These are phyloP conservation scores for Zygoascus sp. DNA, from an alignment of 1,139 yeast species.

Conservation along the genomic window DNA sequence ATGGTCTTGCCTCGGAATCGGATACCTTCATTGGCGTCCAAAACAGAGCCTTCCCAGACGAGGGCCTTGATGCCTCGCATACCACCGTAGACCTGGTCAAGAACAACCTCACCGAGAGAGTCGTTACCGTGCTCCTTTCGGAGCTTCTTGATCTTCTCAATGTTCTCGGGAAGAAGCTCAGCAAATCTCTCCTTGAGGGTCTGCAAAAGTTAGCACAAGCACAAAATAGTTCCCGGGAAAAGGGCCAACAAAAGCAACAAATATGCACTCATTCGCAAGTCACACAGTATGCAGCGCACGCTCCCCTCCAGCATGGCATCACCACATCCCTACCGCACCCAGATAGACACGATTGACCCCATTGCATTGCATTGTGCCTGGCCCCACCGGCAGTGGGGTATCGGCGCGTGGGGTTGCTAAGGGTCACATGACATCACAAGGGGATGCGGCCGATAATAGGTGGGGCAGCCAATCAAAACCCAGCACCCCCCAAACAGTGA, in stretches of 20 bases:
- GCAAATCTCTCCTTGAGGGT: conserved; percentile 92
- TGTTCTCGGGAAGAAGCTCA: conserved; percentile 85
- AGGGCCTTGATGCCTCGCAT: conserved; percentile 97
- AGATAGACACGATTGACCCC: too few relatives aligned
- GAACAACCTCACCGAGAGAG: conserved; percentile 84
- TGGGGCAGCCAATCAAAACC: conserved; percentile 3
- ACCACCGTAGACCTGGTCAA: conserved; percentile 99
- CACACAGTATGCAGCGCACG: not conserved
- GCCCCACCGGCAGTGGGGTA: not conserved
- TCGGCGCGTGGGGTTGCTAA: not conserved
- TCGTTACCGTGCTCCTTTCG: conserved; percentile 87
- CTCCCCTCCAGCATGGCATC: not conserved
- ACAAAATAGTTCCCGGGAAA: too few relatives aligned
- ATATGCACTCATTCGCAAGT: not conserved
- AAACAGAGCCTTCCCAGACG: conserved; percentile 98
- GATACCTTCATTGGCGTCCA: conserved; percentile 97
- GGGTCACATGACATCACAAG: conserved; percentile 1
- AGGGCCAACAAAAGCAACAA: not conserved
- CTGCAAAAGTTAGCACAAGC: conserved; percentile 26
- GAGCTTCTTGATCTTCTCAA: conserved; percentile 85
- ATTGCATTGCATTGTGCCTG: too few relatives aligned
- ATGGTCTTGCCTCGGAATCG: conserved; percentile 98
- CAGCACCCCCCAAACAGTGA: not conserved
- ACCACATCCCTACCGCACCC: not conserved
- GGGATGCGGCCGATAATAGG: not conserved